A percentile compares a stretch with the other conserved stretches of the same genome.
phyloP scores from a whole-genome alignment of 495 filamentous ascomycete genomes.

The Monascus purpureus region DNA sequence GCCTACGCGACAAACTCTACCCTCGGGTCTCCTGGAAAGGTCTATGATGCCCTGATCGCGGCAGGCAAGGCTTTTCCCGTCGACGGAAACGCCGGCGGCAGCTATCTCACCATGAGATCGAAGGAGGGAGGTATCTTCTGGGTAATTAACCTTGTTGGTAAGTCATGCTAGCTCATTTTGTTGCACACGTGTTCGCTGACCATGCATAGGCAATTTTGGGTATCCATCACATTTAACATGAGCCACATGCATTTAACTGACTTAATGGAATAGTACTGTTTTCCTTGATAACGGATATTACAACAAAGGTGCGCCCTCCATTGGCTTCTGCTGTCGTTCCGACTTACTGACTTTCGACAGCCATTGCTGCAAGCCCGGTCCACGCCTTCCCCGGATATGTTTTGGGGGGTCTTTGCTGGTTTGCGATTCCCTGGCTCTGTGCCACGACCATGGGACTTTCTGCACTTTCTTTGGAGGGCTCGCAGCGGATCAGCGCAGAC shows the following conservation, averaged over 20 bases:
- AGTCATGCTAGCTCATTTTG: conserved; percentile 32
- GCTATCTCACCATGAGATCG: conserved; percentile 82
- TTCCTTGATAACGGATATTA: conserved; percentile 78
- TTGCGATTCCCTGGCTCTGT: conserved; percentile 87
- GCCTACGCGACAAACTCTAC: conserved; percentile 62
- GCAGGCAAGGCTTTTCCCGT: conserved; percentile 65
- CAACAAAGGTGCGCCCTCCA: conserved; percentile 45
- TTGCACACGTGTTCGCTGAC: conserved; percentile 2
- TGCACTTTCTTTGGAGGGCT: conserved; percentile 66
- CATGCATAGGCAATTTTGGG: conserved; percentile 18
- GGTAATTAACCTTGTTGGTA: conserved; percentile 85
- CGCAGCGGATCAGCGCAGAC: conserved; percentile 51
- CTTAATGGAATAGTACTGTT: conserved; percentile 40
- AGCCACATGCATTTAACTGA: too few relatives aligned
- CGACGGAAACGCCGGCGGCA: conserved; percentile 69
- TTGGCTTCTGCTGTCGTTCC: background rate
- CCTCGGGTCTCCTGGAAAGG: conserved; percentile 67
- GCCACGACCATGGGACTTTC: conserved; percentile 93
- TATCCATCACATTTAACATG: too few relatives aligned
- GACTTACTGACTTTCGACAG: conserved; percentile 11
- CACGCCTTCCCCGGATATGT: conserved; percentile 90
- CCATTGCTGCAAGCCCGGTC: conserved; percentile 79
- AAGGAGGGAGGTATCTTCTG: conserved; percentile 88
- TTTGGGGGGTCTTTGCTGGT: conserved; percentile 82
- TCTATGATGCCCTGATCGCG: conserved; percentile 66